These are phyloP conservation scores for Yamadazyma tumulicola DNA, from an alignment of 805 yeast genomes.

Conservation along the genomic window DNA sequence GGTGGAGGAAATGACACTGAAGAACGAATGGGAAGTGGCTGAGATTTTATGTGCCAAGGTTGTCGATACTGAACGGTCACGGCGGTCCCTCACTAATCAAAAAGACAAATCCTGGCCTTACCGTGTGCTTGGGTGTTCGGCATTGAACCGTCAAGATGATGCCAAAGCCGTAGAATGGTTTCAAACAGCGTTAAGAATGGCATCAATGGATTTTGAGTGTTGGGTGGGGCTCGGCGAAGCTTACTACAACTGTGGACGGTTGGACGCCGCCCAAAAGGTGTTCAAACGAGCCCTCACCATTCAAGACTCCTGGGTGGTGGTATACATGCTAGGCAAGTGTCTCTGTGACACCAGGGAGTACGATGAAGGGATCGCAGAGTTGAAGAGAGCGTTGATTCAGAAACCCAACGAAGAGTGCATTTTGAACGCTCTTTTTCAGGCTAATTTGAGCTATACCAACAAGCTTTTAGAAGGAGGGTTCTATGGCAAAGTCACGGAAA, in stretches of 20 bases:
- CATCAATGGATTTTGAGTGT: slow-evolving; percentile 65
- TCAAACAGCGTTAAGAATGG: slow-evolving; percentile 76
- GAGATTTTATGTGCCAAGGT: slow-evolving; percentile 67
- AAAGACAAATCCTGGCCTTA: slow-evolving; percentile 75
- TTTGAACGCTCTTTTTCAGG: slow-evolving; percentile 52
- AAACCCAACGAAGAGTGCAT: slow-evolving; percentile 48
- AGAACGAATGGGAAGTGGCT: slow-evolving; percentile 81
- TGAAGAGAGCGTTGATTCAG: slow-evolving; percentile 39
- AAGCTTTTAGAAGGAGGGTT: slow-evolving; percentile 57
- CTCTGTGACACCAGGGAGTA: slow-evolving; percentile 63
- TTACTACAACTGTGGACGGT: slow-evolving; percentile 76
- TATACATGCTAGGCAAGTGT: slow-evolving; percentile 65
- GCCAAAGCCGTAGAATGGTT: slow-evolving; percentile 83
- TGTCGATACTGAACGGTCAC: slow-evolving; percentile 59
- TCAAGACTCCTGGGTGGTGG: slow-evolving; percentile 56
- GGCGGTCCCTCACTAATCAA: slow-evolving; percentile 39
- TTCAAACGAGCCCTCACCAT: slow-evolving; percentile 60
- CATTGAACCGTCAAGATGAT: slow-evolving; percentile 67
- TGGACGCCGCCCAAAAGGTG: slow-evolving; percentile 83
- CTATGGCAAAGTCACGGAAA: slow-evolving; percentile 58
- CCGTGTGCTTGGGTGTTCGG: slow-evolving; percentile 76
- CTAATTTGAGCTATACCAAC: slow-evolving; percentile 52
- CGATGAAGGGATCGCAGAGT: slow-evolving; percentile 51
- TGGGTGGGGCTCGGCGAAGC: slow-evolving; percentile 99
- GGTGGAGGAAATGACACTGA: slow-evolving; percentile 63